Conservation (phyloP, 75 land plant species). For the Cupressus sempervirens region DNA sequence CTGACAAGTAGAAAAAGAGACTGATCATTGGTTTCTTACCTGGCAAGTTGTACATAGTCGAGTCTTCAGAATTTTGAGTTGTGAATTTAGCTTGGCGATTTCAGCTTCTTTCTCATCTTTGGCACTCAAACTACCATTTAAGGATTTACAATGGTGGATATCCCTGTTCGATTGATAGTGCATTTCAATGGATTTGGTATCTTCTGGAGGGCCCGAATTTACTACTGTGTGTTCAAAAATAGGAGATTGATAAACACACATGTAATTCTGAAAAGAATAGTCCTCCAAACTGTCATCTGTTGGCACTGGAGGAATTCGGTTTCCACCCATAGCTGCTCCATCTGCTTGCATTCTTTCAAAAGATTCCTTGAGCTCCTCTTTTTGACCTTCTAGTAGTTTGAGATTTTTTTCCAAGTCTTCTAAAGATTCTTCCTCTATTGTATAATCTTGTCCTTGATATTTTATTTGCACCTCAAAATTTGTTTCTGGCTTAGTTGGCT, state of each 20-base stretch:
- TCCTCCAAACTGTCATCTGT: not conserved
- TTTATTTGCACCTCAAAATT: not conserved
- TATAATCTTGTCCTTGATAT: not conserved
- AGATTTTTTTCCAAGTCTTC: constrained; percentile 2
- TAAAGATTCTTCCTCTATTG: not conserved
- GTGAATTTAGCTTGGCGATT: not conserved
- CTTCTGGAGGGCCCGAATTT: not conserved
- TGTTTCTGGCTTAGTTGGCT: not conserved
- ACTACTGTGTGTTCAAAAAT: not conserved
- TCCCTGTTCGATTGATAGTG: not conserved
- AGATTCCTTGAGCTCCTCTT: not conserved
- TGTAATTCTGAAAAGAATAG: not conserved
- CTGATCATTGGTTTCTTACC: not conserved
- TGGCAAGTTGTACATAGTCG: not conserved
- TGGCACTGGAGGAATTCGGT: not conserved
- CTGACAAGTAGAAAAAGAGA: not conserved
- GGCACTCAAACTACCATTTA: not conserved
- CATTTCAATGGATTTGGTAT: not conserved
- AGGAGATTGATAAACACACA: constrained; percentile 1
- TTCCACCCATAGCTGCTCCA: not conserved
- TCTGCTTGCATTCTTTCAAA: not conserved
- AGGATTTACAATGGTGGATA: not conserved
- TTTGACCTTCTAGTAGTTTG: not conserved
- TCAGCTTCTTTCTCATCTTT: not conserved
- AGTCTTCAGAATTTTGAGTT: not conserved